Evolutionary conservation across 1,284 basidiomycete genomes (phyloP), one percentile per base, ranked within the genome.

Genomic region (Waitea zeae): DNA sequence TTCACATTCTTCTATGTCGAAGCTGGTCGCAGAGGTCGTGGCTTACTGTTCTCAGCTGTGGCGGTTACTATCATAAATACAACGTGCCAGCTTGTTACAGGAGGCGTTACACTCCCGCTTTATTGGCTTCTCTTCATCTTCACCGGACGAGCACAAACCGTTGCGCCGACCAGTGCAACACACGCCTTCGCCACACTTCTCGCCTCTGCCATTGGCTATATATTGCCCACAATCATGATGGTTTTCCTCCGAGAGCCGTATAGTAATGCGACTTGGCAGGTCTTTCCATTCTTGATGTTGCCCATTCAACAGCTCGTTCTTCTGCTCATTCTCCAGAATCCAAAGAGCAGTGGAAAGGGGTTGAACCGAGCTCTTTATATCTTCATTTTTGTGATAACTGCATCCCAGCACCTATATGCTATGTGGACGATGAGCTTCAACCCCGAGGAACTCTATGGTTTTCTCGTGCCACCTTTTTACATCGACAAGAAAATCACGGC

Each of bases 141-240:
- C 26, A 53, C 56, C 1, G 54, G 56, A 3, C 44, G 49, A 3
- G 39, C 49, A n/a, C 17, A 30, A 3, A 17, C 12, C 30, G 28
- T 17, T 12, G 15, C 39, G 9, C 22, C 32, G 6, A 33, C 48
- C 1, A 42, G 9, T 9, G 39, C 14, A 46, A 58, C 48, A 13
- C 52, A 57, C 28, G 62, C 59, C 4, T 57, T 67, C 42, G 61
- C 61, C 13, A 44, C 58, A 14, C 39, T 61, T 12, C 63, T 65
- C 34, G 55, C 53, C 3, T 26, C 64, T 12, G 9, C 57, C 28
- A 41, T 54, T 3, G 61, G 61, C 12, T 56, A 48, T 12, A 41
- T 44, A 26, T 45, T 61, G 22, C 62, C 60, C 4, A 56, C 56
- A 4, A 35, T 41, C 17, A 49, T 46, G 33, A 53, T 67, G 52